Percentiles rank a stretch among this genome's conserved stretches.
phyloP scores from a whole-genome alignment of 2,329 filamentous ascomycete genomes.

The Colletotrichum sojae region DNA sequence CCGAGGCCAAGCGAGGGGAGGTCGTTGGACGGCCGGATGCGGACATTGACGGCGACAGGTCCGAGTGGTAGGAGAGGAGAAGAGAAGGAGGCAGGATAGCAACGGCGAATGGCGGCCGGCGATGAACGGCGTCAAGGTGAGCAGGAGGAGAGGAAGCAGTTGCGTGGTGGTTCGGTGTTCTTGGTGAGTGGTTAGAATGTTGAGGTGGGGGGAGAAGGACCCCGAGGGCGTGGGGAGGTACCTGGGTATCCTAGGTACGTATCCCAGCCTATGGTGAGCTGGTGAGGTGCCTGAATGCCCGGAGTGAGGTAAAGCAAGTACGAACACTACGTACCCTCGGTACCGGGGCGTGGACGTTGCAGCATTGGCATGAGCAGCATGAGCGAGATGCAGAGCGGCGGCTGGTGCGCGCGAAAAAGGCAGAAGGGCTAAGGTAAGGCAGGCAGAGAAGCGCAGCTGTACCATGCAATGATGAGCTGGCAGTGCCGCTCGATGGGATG shows the following conservation, averaged over 20 bases:
- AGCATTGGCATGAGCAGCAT: constrained; percentile 8
- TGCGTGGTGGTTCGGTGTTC: neutral
- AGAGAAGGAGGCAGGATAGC: constrained; percentile 5
- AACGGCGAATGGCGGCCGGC: constrained; percentile 10
- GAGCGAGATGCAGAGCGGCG: constrained; percentile 32
- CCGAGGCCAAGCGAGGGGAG: constrained; percentile 29
- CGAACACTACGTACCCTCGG: neutral
- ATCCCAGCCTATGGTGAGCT: too few species aligned
- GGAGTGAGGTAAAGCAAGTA: neutral
- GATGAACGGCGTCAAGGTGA: constrained; percentile 6
- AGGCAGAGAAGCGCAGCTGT: constrained; percentile 61
- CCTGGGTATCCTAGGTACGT: too few species aligned
- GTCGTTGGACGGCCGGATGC: constrained; percentile 30
- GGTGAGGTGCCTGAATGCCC: too few species aligned
- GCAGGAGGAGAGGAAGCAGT: constrained; percentile 13
- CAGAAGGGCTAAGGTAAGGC: constrained; percentile 45
- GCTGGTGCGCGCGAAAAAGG: constrained; percentile 50
- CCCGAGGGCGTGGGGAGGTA: too few species aligned
- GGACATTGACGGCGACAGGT: constrained; percentile 23
- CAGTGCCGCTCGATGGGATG: constrained; percentile 62
- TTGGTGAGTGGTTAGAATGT: too few species aligned
- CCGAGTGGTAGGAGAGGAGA: constrained; percentile 2
- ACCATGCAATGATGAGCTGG: constrained; percentile 87
- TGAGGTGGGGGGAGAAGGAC: too few species aligned
- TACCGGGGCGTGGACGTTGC: constrained; percentile 1